Conservation (phyloP, 2,329 filamentous ascomycete species). For the Arthroderma uncinatum region DNA sequence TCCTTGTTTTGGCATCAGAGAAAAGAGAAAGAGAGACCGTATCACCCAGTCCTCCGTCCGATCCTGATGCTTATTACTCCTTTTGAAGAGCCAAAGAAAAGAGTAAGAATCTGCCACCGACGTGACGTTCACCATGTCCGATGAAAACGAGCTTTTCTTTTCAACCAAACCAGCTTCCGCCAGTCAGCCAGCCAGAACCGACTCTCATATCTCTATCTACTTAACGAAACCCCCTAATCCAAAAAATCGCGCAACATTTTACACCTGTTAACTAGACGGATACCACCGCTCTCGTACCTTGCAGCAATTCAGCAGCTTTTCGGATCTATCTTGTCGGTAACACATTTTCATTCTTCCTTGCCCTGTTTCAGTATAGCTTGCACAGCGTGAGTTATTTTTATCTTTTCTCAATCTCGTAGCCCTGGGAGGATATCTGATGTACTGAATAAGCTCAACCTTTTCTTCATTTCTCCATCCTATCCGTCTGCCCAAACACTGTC, state of each 20-base stretch:
- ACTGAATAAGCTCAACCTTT: not conserved
- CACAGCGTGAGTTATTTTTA: not conserved
- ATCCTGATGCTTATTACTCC: slow-evolving; percentile 9
- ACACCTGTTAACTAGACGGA: slow-evolving; percentile 1
- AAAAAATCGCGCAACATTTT: not conserved
- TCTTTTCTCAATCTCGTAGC: not conserved
- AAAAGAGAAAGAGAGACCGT: not conserved
- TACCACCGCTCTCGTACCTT: not conserved
- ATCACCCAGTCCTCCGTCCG: not conserved
- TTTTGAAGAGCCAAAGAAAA: not conserved
- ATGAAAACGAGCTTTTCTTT: not conserved
- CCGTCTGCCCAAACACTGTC: not conserved
- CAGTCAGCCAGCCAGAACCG: not conserved
- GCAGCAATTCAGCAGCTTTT: slow-evolving; percentile 4
- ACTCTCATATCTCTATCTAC: not conserved
- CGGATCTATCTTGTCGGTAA: slow-evolving; percentile 3
- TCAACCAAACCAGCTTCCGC: not conserved
- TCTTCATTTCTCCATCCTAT: not conserved
- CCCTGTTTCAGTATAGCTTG: not conserved
- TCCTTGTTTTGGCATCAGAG: slow-evolving; percentile 3
- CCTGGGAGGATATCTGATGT: not conserved
- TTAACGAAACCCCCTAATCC: not conserved
- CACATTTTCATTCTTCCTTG: not conserved
- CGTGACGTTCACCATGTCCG: not conserved
- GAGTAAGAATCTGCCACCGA: slow-evolving; percentile 3